These are phyloP conservation scores for Sarocladium strictum DNA, from an alignment of 2,329 filamentous ascomycete genomes.

Conservation along the genomic window DNA sequence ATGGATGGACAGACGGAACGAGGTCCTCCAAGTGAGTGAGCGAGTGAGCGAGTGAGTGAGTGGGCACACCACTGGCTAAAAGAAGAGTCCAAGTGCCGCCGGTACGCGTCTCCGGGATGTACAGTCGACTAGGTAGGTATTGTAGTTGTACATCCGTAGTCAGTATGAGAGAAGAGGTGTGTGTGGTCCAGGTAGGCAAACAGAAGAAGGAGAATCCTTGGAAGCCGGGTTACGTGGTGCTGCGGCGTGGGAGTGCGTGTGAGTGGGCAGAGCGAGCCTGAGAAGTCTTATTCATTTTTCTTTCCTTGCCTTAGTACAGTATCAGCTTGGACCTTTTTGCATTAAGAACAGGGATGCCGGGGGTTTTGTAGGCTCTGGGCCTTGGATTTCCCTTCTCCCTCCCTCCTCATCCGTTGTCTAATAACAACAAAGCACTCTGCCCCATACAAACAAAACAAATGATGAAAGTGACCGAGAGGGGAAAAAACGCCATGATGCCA, in stretches of 20 bases:
- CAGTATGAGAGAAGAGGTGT: neutral
- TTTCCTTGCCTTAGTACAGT: neutral
- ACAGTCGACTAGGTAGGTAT: too few relatives aligned
- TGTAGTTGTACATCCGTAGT: too few relatives aligned
- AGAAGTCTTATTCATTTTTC: constrained; percentile 7
- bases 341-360: constrained; percentile 8
- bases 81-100: neutral
- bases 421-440: neutral
- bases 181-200: neutral
- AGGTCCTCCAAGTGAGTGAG: neutral
- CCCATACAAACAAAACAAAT: constrained; percentile 6
- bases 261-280: neutral
- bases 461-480: neutral
- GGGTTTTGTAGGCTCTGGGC: neutral
- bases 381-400: neutral
- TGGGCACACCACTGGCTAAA: constrained; percentile 1
- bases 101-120: constrained; percentile 7
- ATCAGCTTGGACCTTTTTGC: constrained; percentile 8
- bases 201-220: neutral
- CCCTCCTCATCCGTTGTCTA: too few relatives aligned
- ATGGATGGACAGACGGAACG: neutral
- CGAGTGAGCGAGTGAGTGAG: too few relatives aligned
- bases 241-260: neutral
- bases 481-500: neutral
- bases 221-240: neutral